Evolutionary conservation across 2,329 filamentous ascomycete species (phyloP).

Genomic region (Fonsecaea multimorphosa): DNA sequence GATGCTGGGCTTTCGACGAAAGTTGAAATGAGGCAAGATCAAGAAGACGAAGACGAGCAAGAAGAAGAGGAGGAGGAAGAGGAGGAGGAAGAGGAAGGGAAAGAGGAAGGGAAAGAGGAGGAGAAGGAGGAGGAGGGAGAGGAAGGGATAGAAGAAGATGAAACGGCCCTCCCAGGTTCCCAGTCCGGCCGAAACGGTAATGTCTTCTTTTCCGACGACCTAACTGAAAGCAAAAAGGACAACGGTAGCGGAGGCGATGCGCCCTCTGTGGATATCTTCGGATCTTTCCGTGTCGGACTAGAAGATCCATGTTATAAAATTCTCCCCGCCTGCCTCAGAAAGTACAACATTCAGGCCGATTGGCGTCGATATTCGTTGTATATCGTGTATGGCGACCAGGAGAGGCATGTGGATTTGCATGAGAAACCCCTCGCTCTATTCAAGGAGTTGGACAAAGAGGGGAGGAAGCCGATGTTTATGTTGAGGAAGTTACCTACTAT

Average conservation of each 20-base stretch:
- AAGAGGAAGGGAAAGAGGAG: no score
- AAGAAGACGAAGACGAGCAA: no score
- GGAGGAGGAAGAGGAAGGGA: no score
- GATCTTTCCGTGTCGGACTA: conserved; percentile 96
- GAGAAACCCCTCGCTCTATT: conserved; percentile 95
- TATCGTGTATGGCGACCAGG: conserved; percentile 98
- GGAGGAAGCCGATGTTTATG: conserved; percentile 99
- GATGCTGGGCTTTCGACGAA: neutral
- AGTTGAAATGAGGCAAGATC: no score
- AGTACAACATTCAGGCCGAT: conserved; percentile 97
- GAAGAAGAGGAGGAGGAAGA: no score
- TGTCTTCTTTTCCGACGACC: no score
- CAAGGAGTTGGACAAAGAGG: conserved; percentile 95
- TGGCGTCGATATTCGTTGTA: conserved; percentile 98
- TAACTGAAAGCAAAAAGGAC: conserved; percentile 4
- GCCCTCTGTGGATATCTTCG: conserved; percentile 87
- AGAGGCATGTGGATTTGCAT: conserved; percentile 87
- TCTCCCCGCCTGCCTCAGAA: conserved; percentile 92
- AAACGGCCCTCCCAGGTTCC: no score
- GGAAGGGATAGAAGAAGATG: no score
- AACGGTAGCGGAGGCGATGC: conserved; percentile 37
- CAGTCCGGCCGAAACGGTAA: no score
- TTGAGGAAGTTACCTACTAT: conserved; percentile 64
- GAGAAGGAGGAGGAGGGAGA: no score
- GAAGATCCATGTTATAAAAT: conserved; percentile 98